Evolutionary conservation across 225 moss, liverwort and hornwort species (phyloP).

Genomic region (Rhytidiadelphus loreus): DNA sequence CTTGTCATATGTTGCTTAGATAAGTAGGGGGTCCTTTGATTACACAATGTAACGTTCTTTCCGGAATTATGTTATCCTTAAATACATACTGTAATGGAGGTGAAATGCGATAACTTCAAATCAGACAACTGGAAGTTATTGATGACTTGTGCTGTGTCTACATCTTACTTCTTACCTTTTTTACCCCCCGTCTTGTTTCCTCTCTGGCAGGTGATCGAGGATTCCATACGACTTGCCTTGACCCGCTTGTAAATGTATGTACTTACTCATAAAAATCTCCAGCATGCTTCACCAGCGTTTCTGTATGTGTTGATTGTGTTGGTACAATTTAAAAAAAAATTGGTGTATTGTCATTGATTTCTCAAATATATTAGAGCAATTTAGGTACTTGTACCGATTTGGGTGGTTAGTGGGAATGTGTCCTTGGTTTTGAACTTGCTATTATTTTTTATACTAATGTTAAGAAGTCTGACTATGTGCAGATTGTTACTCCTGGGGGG

Average conservation of each 20-base stretch:
- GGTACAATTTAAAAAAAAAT: neutral
- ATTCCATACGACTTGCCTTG: conserved; percentile 38
- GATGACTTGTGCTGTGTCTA: neutral
- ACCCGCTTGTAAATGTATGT: conserved; percentile 35
- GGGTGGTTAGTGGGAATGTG: neutral
- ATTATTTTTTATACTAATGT: neutral
- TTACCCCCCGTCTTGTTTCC: neutral
- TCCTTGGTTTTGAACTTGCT: neutral
- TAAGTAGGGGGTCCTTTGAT: neutral
- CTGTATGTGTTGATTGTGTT: neutral
- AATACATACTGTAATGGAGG: neutral
- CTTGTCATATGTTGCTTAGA: neutral
- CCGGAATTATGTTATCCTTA: neutral
- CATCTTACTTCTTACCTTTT: neutral
- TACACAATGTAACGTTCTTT: neutral
- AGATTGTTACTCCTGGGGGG: conserved; percentile 26
- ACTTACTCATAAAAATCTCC: neutral
- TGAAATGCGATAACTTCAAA: neutral
- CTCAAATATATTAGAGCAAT: neutral
- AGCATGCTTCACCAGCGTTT: neutral
- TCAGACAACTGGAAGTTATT: neutral
- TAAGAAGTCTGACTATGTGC: conserved; percentile 4
- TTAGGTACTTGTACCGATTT: neutral
- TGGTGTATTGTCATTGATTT: neutral
- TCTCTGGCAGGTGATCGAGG: conserved; percentile 44